Base-by-base conservation (phyloP, 495 filamentous ascomycete genomes). In the Penicillium riverlandense region DNA sequence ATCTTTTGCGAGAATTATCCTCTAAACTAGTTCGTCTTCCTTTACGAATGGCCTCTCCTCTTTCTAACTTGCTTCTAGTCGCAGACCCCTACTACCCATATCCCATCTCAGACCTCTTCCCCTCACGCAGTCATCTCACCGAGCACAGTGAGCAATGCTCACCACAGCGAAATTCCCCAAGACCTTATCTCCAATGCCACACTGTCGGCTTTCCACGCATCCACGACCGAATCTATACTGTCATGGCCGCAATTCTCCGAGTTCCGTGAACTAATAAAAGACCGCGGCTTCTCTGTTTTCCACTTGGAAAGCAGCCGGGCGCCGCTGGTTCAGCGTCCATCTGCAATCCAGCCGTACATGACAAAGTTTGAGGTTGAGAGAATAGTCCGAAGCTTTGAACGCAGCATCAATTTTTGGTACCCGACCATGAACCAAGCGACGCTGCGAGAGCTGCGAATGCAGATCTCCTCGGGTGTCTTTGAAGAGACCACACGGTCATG, bases 211-310 rank as follows among this genome's bases (percentile, higher is more conserved):
- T 37, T 49, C 13, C 50, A 53, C 38, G 32, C 46, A 8, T 53
- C 50, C 9, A 45, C 50, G 4, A 50, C 50, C 10, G 50, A 53
- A 39, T 53, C 50, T 10, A 45, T 53, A 11, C 34, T 53, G 2
- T 33, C 41, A 13, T 53, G 50, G 50, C 50, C 50, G 11, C 41
- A 45, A 29, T 45, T 53, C 12, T 28, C 27, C 11, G 50, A 46
- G 7, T 46, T 45, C 15, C 30, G 36, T 11, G 36, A 35, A 10
- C 29, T 53, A 14, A 40, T 43, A 9, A 35, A 46, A 31, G 46
- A 50, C 16, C 28, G 36, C 4, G 34, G 37, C 8, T 33, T 35
- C 8, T 42, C 50, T 0, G 37, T 53, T 11, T 49, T 50, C 29
- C 38, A 29, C 6, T 38, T 49, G 8, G 50, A 53, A 22, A 41